Conservation (phyloP, 2,329 filamentous ascomycete genomes). For the Talaromyces albobiverticillius region DNA sequence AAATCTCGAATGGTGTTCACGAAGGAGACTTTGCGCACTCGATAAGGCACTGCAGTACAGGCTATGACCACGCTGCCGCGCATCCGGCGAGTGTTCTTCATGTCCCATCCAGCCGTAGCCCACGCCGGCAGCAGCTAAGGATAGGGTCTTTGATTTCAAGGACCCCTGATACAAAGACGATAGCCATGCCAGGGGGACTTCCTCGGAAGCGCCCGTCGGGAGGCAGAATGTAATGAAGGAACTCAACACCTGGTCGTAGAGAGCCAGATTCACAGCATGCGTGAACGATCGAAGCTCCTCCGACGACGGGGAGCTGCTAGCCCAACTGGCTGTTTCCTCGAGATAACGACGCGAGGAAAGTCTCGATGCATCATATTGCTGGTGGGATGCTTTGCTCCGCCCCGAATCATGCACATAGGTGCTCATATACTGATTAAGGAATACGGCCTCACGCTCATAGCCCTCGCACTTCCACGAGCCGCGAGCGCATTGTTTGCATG, state of each 20-base stretch:
- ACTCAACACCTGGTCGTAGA: constrained; percentile 7
- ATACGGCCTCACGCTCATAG: not conserved
- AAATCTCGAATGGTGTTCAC: not conserved
- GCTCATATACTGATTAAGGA: not conserved
- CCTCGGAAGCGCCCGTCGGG: constrained; percentile 4
- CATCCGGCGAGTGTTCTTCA: not conserved
- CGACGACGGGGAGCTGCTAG: no score
- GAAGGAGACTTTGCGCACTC: not conserved
- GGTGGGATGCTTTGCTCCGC: no score
- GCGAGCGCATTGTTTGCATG: constrained; percentile 6
- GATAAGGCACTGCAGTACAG: constrained; percentile 9
- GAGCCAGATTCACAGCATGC: constrained; percentile 3
- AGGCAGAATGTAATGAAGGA: constrained; percentile 11
- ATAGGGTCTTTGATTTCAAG: not conserved
- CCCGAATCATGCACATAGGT: no score
- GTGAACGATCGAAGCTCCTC: not conserved
- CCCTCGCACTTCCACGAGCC: constrained; percentile 8
- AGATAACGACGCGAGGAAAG: no score
- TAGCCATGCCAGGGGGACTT: constrained; percentile 11
- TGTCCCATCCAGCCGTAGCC: constrained; percentile 12
- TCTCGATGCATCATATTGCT: no score
- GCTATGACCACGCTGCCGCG: not conserved
- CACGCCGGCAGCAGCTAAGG: constrained; percentile 4
- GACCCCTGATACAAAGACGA: constrained; percentile 1
- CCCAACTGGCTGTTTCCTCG: no score